Base-by-base conservation (phyloP, 345 rosid species). In the Eucalyptus sp. region DNA sequence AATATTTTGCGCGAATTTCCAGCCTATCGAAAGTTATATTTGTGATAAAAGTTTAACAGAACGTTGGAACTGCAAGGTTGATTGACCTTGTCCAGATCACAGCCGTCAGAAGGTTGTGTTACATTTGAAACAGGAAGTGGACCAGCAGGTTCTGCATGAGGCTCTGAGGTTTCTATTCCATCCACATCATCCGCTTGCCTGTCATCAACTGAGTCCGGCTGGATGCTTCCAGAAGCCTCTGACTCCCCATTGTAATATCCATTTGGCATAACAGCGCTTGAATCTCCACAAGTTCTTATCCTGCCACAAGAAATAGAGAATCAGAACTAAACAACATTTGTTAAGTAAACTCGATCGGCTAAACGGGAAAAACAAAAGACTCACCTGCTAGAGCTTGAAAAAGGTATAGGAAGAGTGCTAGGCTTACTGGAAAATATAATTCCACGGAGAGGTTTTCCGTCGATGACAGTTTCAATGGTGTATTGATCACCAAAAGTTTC, bases 401-500 rank as follows among this genome's bases (percentile, higher is more conserved):
- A 86, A 80, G 87, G 80, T 86, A 93, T 52, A 41, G 64, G 90
- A 89, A 91, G 52, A 48, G 94, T 84, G 86, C 86, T 90, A 50
- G 93, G 94, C 89, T 94, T 96, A 94, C 92, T 94, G 79, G 96
- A 89, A 93, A 98, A 95, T 90, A 98, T 66, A 89, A 98, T 89
- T 86, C 99, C 99, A 86, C 93, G 95, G 44, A 97, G 94, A 91
- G 94, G 92, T 93, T 94, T 96, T 88, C 99, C 99, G 71, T 94
- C 96, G 56, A 98, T 95, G 87, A 92, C 85, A 50, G 99, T 97
- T 91, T 97, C 98, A 81, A 96, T 93, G 83, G 95, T 94, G 93
- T 93, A 96, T 86, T 97, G 97, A 92, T 92, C 93, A 43, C 94
- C 93, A 87, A 93, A 94, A 90, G 92, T 93, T 92, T 97, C 95